These are phyloP conservation scores for Hericium coralloides DNA, from an alignment of 768 basidiomycete genomes.

Conservation along the genomic window DNA sequence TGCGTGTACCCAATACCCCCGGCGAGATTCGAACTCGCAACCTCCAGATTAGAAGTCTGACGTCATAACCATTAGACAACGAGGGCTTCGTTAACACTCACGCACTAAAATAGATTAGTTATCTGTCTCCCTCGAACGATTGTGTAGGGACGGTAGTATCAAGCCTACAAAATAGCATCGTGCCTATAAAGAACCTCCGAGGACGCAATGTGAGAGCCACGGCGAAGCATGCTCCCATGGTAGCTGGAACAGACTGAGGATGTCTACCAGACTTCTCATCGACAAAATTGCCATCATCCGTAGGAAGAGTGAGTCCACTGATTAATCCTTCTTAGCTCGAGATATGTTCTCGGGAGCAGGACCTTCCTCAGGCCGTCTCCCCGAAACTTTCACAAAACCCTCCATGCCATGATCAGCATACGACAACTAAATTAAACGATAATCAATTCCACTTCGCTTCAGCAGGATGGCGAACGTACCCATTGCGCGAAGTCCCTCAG, in stretches of 20 bases:
- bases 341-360: neutral
- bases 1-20: no score
- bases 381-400: conserved; percentile 46
- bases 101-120: no score
- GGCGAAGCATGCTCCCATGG: no score
- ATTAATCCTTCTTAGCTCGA: neutral
- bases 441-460: neutral
- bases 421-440: conserved; percentile 35
- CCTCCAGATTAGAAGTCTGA: conserved; percentile 89
- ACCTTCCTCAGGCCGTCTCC: conserved; percentile 10
- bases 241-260: no score
- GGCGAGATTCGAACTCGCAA: conserved; percentile 83
- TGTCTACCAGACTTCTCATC: no score
- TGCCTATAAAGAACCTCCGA: no score
- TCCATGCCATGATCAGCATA: conserved; percentile 67
- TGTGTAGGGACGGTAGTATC: no score
- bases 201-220: no score
- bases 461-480: conserved; percentile 30
- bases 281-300: no score
- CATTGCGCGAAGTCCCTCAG: conserved; percentile 66
- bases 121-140: no score
- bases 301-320: no score
- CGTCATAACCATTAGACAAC: conserved; percentile 90
- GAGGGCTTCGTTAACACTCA: conserved; percentile 34
- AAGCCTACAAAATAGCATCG: no score